Base-by-base conservation (phyloP, 208 protist genomes). In the Entamoeba histolytica region DNA sequence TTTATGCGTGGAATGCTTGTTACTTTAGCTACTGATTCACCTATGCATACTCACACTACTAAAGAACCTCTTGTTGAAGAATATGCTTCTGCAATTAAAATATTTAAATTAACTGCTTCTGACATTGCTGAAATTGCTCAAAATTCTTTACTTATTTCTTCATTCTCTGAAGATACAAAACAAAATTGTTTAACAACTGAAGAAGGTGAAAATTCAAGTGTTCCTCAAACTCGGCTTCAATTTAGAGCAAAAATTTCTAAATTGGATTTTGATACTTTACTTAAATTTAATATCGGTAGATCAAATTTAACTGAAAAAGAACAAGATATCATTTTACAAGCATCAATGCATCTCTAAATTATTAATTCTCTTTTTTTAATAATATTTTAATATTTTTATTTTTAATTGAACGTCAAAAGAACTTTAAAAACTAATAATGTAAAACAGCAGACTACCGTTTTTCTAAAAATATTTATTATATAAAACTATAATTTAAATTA, bases 71-170 rank as follows among this genome's bases (percentile, higher is more conserved):
- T 99, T 6, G 97, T 99, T 57, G 98, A 99, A 95, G 98, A 99
- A 96, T 99, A 99, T 95, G 97, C 96, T 93, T 97, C 99, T 93
- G 98, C 98, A 0, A 96, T 97, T n/a, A 98, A 99, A 95, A 94
- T 49, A 12, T 99, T 97, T 97, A 96, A 97, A 93, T 96, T 99
- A n/a, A 97, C 97, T 92, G 97, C 97, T 51, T 97, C 97, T 93
- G 98, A 99, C 94, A 95, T 99, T 39, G 99, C 97, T 92, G 98
- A 99, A 95, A 98, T 99, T 92, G 98, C 98, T n/a, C 97, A 97
- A 49, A 99, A 99, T 95, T 87, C 61, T 12, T 8, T 87, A 87
- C 10, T 35, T 31, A 35, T 87, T 23, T 87, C 61, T n/a, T 87
- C 61, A 31, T 87, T 87, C 61, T 35, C 61, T 39, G 61, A 1